Base-by-base conservation (phyloP, 2,329 filamentous ascomycete species). In the Neofusicoccum ribis region DNA sequence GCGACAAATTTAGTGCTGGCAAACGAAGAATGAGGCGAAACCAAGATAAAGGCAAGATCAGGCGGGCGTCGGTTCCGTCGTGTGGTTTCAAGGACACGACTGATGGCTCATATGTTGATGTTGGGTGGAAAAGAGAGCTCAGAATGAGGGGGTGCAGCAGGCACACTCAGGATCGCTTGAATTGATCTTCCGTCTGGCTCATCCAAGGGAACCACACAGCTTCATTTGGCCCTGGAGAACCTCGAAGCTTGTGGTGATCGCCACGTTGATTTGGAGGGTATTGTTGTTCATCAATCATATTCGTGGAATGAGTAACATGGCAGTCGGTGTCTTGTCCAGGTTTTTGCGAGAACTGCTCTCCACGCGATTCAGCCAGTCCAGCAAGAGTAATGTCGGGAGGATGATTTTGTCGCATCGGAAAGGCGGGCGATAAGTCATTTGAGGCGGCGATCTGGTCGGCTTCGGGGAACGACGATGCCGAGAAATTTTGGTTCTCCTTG, bases 201-300 rank as follows among this genome's bases (percentile, higher is more conserved):
- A 46, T 60, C 56, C 56, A 60, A 20, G 56, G 41, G 17, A 60
- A 60, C 56, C 56, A 60, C 11, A 60, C 56, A 23, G 56, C 37
- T 11, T 46, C 27, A 60, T 47, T 47, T 5, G 56, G 41, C 14
- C 31, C 43, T 7, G 43, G 27, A 14, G 56, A 47, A 8, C 37
- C 43, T 9, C 41, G 47, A 36, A 47, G 41, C 14, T 39, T 37
- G 23, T 46, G 54, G 15, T 36, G 23, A 58, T 58, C 39, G n/a
- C 54, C 37, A 8, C 20, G 52, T 14, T 56, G 17, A 39, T 17
- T 8, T 36, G 34, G n/a, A 15, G 4, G 23, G 20, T 31, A 27
- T 31, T 56, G 20, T 27, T 43, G 17, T 41, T 43, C 17, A n/a
- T 31, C 37, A 20, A 15, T 31, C 37, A 20, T n/a, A 23, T n/a